Conservation (phyloP, 2,329 filamentous ascomycete species). For the Colletotrichum sp. region DNA sequence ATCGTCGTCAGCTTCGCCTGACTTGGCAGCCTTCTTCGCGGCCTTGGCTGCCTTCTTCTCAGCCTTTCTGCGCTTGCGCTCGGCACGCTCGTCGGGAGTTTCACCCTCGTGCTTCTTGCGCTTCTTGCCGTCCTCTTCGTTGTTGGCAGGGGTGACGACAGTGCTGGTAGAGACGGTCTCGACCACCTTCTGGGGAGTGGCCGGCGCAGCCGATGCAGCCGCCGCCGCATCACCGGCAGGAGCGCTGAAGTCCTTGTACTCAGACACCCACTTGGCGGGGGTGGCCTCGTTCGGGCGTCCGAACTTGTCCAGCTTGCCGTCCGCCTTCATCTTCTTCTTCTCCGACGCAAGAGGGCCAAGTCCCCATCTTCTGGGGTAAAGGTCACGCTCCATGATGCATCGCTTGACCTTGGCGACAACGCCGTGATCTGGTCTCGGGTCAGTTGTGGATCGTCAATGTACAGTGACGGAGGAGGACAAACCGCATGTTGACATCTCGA, state of each 20-base stretch:
- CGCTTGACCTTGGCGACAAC: constrained; percentile 99
- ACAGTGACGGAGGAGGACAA: neutral
- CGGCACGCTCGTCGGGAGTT: constrained; percentile 70
- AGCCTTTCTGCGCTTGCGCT: constrained; percentile 64
- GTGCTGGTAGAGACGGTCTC: constrained; percentile 45
- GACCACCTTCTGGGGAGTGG: constrained; percentile 41
- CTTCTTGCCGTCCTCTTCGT: constrained; percentile 66
- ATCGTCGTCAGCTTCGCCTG: constrained; percentile 46
- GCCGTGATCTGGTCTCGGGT: constrained; percentile 72
- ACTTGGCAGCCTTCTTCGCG: constrained; percentile 59
- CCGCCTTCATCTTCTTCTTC: constrained; percentile 99
- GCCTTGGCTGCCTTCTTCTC: constrained; percentile 65
- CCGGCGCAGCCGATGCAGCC: constrained; percentile 46
- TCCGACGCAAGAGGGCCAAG: constrained; percentile 90
- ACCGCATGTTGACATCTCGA: constrained; percentile 88
- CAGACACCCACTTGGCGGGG: constrained; percentile 88
- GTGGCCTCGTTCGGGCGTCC: constrained; percentile 92
- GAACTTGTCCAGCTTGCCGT: constrained; percentile 98
- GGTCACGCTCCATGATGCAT: constrained; percentile 98
- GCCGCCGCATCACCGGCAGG: constrained; percentile 49
- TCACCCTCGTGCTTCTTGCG: constrained; percentile 86
- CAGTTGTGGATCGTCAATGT: neutral
- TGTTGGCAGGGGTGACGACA: constrained; percentile 47
- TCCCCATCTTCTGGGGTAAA: constrained; percentile 97
- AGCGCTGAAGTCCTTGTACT: constrained; percentile 87